Conservation (phyloP, 2,329 filamentous ascomycete species). For the Gnomoniopsis smithogilvyi region DNA sequence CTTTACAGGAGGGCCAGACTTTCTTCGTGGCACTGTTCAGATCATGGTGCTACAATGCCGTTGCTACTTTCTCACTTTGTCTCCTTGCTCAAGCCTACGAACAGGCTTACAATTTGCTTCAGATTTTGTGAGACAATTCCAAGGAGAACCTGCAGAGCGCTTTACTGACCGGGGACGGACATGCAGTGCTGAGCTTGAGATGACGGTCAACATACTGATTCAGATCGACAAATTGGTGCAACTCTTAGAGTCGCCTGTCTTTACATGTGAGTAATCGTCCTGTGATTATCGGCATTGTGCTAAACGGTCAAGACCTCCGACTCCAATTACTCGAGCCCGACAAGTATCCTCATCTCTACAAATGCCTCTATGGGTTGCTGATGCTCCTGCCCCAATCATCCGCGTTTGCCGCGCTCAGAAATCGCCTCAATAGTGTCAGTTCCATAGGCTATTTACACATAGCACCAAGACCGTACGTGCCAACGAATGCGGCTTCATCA, state of each 20-base stretch:
- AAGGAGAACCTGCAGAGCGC: neutral
- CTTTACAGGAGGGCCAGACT: conserved; percentile 75
- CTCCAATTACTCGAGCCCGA: conserved; percentile 95
- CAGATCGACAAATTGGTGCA: conserved; percentile 99
- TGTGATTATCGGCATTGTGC: neutral
- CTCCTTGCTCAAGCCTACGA: conserved; percentile 96
- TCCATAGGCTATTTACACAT: conserved; percentile 94
- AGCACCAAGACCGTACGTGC: conserved; percentile 70
- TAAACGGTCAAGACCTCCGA: conserved; percentile 65
- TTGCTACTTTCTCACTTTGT: conserved; percentile 94
- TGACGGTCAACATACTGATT: conserved; percentile 98
- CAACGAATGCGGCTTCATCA: conserved; percentile 27
- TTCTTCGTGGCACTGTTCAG: conserved; percentile 94
- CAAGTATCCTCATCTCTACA: conserved; percentile 91
- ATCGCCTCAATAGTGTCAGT: conserved; percentile 93
- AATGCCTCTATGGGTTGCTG: conserved; percentile 92
- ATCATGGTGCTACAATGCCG: conserved; percentile 98
- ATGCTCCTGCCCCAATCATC: conserved; percentile 99
- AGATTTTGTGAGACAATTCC: conserved; percentile 69
- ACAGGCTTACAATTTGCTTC: conserved; percentile 91
- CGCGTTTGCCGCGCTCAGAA: conserved; percentile 94
- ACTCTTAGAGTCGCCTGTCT: conserved; percentile 92
- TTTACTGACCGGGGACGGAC: conserved; percentile 22
- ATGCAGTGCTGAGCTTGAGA: conserved; percentile 84
- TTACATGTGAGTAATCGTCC: conserved; percentile 72